phyloP scores from a whole-genome alignment of 140 eudicot genomes.

The Erigeron philadelphicus region DNA sequence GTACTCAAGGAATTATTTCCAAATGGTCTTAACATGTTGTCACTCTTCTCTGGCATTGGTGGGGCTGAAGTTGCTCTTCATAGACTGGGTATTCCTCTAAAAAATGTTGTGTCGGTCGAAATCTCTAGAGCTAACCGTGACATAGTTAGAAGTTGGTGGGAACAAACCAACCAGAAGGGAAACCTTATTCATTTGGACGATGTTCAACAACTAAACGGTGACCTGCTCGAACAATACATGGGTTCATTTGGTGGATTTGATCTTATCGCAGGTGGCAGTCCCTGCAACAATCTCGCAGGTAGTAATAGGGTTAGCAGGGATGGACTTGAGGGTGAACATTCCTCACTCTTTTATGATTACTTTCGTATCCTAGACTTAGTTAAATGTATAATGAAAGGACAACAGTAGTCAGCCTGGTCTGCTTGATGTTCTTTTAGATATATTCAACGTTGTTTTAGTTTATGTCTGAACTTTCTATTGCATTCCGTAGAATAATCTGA shows the following conservation, averaged over 20 bases:
- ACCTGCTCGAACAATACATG: constrained; percentile 33
- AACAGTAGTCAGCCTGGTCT: too few species aligned
- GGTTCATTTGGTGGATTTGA: constrained; percentile 54
- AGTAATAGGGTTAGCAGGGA: constrained; percentile 76
- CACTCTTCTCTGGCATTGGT: constrained; percentile 92
- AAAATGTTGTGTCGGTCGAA: constrained; percentile 73
- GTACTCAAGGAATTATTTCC: constrained; percentile 69
- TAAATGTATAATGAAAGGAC: constrained; percentile 33
- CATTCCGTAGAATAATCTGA: too few species aligned
- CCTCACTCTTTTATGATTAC: constrained; percentile 64
- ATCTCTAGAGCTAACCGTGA: constrained; percentile 64
- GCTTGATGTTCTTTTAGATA: too few species aligned
- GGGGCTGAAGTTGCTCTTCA: constrained; percentile 96
- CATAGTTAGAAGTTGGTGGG: constrained; percentile 80
- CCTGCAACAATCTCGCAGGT: constrained; percentile 83
- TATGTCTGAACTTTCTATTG: too few species aligned
- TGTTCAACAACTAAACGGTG: constrained; percentile 37
- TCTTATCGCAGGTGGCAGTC: constrained; percentile 76
- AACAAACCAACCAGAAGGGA: constrained; percentile 72
- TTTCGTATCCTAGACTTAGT: constrained; percentile 56
- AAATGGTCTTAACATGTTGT: constrained; percentile 60
- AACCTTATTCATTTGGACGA: constrained; percentile 51
- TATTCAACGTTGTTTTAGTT: too few species aligned
- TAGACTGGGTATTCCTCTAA: constrained; percentile 67
- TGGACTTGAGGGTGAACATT: constrained; percentile 79